phyloP scores from a whole-genome alignment of 1,139 yeast species.

The Candida glucosophila region DNA sequence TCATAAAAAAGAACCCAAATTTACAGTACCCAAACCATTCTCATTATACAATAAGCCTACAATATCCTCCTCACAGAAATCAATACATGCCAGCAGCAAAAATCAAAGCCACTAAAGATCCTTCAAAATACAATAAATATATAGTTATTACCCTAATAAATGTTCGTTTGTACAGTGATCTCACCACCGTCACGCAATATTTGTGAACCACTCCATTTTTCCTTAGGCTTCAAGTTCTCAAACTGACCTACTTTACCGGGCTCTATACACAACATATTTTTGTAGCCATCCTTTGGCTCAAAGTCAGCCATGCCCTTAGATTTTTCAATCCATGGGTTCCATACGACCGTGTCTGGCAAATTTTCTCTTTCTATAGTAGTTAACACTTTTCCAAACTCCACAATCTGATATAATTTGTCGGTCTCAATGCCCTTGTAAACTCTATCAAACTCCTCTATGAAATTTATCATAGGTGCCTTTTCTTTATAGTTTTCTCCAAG shows the following conservation, averaged over 20 bases:
- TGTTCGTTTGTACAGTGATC: constrained; percentile 35
- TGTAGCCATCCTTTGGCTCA: constrained; percentile 74
- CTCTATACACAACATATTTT: constrained; percentile 87
- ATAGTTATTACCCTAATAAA: constrained; percentile 16
- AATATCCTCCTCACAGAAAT: constrained; percentile 37
- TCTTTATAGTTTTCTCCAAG: constrained; percentile 54
- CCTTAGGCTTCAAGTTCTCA: constrained; percentile 53
- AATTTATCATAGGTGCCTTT: constrained; percentile 63
- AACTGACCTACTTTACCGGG: constrained; percentile 81
- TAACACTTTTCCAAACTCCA: constrained; percentile 60
- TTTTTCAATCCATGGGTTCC: constrained; percentile 95
- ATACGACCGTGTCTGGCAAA: constrained; percentile 84
- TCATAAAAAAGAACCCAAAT: constrained; percentile 3
- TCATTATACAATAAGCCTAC: constrained; percentile 35
- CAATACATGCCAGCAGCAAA: constrained; percentile 20
- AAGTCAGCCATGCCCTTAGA: constrained; percentile 80
- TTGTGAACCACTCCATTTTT: constrained; percentile 50
- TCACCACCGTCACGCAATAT: constrained; percentile 31
- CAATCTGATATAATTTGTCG: constrained; percentile 51
- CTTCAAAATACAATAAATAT: constrained; percentile 8
- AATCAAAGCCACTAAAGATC: constrained; percentile 21
- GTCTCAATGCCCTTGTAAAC: constrained; percentile 59
- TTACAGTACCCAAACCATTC: constrained; percentile 16
- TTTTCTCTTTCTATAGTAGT: constrained; percentile 58
- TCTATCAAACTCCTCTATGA: constrained; percentile 77